Conservation (phyloP, 139 green algal species). For the Zygnema circumcarinatum region DNA sequence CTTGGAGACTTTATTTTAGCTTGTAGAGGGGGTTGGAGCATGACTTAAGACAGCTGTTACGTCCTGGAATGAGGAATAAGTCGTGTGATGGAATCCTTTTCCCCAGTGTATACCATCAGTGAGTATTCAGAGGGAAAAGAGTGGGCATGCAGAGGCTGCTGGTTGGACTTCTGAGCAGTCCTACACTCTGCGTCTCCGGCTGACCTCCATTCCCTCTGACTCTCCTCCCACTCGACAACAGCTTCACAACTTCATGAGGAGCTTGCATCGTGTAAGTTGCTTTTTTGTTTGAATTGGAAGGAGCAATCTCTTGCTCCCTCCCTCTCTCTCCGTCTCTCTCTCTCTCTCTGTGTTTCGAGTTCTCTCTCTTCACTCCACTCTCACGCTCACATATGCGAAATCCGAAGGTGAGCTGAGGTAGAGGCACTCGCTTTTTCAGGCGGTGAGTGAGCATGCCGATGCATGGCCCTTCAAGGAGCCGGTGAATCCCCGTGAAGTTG, state of each 20-base stretch:
- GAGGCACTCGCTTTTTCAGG: slow-evolving; percentile 15
- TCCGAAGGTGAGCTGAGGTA: neutral
- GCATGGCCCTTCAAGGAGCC: slow-evolving; percentile 86
- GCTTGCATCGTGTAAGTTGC: slow-evolving; percentile 24
- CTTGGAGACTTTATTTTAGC: neutral
- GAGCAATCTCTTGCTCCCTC: neutral
- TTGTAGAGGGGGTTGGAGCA: too few species aligned
- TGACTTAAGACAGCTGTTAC: neutral
- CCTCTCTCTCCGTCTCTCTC: neutral
- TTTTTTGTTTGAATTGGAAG: neutral
- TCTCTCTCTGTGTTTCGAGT: neutral
- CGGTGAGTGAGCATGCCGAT: slow-evolving; percentile 70
- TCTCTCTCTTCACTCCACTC: neutral
- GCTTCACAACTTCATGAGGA: slow-evolving; percentile 49
- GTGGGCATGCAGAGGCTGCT: neutral
- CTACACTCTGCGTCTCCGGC: neutral
- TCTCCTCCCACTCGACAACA: slow-evolving; percentile 18
- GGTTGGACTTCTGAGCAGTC: slow-evolving; percentile 26
- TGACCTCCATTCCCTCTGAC: slow-evolving; percentile 11
- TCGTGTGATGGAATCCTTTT: neutral
- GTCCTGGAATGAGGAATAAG: neutral
- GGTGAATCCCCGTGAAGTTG: slow-evolving; percentile 80
- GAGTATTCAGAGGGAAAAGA: neutral
- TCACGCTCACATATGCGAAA: neutral
- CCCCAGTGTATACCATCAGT: neutral